Percentiles rank a stretch among this genome's conserved stretches.
Conservation (phyloP, 2,329 filamentous ascomycete genomes). For the Lecanicillium sp. region DNA sequence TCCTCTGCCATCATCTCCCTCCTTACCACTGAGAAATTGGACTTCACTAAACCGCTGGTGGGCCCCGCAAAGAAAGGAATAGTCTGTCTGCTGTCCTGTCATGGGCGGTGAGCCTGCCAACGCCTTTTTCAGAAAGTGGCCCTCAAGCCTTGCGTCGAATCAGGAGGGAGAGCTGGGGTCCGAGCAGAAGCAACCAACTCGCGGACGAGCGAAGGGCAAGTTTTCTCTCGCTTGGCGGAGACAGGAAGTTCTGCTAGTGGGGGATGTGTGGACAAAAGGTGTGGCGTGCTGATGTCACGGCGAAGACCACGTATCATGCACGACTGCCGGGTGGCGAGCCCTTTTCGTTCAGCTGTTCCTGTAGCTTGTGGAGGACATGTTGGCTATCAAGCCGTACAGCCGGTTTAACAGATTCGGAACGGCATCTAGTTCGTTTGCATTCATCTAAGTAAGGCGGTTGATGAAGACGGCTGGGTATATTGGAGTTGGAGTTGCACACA, state of each 20-base stretch:
- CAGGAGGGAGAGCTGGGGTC: slow-evolving; percentile 4
- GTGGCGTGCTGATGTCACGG: slow-evolving; percentile 4
- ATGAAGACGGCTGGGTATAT: too few relatives aligned
- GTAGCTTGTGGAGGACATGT: too few relatives aligned
- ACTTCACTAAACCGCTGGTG: not conserved
- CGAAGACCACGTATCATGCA: not conserved
- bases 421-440: too few relatives aligned
- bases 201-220: not conserved
- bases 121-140: not conserved
- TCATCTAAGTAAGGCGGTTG: too few relatives aligned
- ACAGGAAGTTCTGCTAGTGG: not conserved
- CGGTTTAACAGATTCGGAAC: too few relatives aligned
- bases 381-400: too few relatives aligned
- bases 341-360: too few relatives aligned
- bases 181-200: slow-evolving; percentile 9
- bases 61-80: not conserved
- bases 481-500: too few relatives aligned
- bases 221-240: slow-evolving; percentile 1
- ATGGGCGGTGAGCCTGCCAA: slow-evolving; percentile 5
- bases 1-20: not conserved
- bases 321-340: too few relatives aligned
- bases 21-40: not conserved
- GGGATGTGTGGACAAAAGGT: not conserved
- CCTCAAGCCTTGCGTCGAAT: not conserved
- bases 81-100: not conserved